Base-by-base conservation (phyloP, 2,329 filamentous ascomycete genomes). In the Teratosphaeriaceae sp. region DNA sequence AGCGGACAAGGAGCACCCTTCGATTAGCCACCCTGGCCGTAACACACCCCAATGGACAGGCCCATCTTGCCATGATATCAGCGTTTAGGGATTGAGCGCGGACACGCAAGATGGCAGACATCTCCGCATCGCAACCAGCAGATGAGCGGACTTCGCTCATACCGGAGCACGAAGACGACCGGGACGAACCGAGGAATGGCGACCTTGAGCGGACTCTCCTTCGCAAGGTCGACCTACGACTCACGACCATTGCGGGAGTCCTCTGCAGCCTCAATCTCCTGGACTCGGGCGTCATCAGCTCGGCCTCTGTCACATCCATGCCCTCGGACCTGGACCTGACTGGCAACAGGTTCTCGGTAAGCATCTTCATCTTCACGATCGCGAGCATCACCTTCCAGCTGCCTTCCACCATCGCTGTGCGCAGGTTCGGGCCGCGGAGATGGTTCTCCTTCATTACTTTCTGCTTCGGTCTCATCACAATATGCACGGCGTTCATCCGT, bases 301-400 rank as follows among this genome's bases (percentile, higher is more conserved):
- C 76, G 5, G 83, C 82, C 0, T 79, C 80, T 1, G 82, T 85
- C 8, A 85, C 82, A 0, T 79, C 73, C 20, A 83, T 85, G 77
- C 70, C 80, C 36, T 56, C 65, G 9, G 82, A 86, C 55, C 68
- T 86, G 31, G 72, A 74, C 13, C 67, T 86, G 11, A 72, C 77
- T 8, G 81, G 81, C 18, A 78, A 81, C 49, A 71, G 81, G 29
- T 86, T 82, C 52, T 82, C 79, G 1, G 74, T 85, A 3, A 74
- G 79, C 18, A 85, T 87, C 44, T 82, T 85, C 65, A 83, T 85
- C 58, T 85, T 85, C 62, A 85, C 82, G 8, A 73, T 85, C 43
- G 71, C 80, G 4, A 79, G 74, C 53, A 80, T 86, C 30, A 72
- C 73, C 8, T 85, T 83, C 55, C 82, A 85, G 58, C 65, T 85